A percentile compares a stretch with the other conserved stretches of the same genome.
Evolutionary conservation across 306 rosid species (phyloP).

Genomic region (Fragaria ananassa): DNA sequence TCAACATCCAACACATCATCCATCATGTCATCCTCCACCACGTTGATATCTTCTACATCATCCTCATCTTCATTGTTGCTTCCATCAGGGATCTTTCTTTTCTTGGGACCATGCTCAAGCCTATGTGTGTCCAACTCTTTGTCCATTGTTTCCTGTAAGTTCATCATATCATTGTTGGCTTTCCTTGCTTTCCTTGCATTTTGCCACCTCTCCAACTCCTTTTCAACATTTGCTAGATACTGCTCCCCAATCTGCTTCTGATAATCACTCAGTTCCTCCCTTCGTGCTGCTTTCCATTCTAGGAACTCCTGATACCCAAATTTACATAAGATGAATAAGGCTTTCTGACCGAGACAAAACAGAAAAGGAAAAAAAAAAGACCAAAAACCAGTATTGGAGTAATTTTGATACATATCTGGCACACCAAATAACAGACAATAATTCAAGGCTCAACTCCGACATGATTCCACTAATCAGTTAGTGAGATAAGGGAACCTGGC

Average conservation of each 20-base stretch:
- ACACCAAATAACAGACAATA: neutral
- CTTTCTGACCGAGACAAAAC: neutral
- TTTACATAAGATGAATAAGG: neutral
- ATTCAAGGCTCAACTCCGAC: neutral
- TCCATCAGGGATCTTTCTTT: constrained; percentile 74
- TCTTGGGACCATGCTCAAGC: constrained; percentile 99
- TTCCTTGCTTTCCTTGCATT: constrained; percentile 77
- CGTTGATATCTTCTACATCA: constrained; percentile 87
- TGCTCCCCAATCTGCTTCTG: constrained; percentile 90
- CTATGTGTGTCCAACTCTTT: constrained; percentile 93
- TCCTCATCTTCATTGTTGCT: constrained; percentile 79
- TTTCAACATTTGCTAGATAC: constrained; percentile 80
- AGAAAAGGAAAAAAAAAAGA: neutral
- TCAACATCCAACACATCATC: constrained; percentile 79
- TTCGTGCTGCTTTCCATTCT: constrained; percentile 82
- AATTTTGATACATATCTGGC: neutral
- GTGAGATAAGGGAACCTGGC: neutral
- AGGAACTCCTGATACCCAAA: constrained; percentile 56
- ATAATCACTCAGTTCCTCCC: constrained; percentile 79
- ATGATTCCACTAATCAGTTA: neutral
- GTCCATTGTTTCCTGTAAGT: constrained; percentile 99
- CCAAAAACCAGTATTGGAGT: neutral
- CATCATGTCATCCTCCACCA: constrained; percentile 88
- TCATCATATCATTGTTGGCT: constrained; percentile 49
- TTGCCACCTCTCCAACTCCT: constrained; percentile 96